These are phyloP conservation scores for Didymella segeticola DNA, from an alignment of 2,329 filamentous ascomycete species.

Conservation along the genomic window DNA sequence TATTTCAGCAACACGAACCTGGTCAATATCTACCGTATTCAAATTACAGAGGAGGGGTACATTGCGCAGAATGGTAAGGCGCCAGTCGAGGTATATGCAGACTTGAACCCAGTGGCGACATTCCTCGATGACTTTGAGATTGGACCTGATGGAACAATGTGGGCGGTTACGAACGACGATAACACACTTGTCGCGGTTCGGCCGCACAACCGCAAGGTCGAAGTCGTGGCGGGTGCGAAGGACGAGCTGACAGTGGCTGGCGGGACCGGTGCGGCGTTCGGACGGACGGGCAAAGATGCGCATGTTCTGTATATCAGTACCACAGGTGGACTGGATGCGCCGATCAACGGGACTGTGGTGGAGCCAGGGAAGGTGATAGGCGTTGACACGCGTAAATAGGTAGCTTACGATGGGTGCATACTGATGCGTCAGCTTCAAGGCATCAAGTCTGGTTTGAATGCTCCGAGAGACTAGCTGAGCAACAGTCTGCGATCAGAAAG, in stretches of 20 bases:
- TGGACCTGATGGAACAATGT: conserved; percentile 4
- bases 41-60: conserved; percentile 9
- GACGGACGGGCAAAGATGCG: conserved; percentile 1
- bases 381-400: conserved; percentile 9
- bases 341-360: conserved; percentile 15
- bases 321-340: conserved; percentile 9
- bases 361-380: conserved; percentile 15
- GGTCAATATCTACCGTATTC: conserved; percentile 8
- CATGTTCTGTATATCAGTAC: conserved; percentile 17
- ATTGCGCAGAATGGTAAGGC: conserved; percentile 8
- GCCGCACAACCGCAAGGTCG: not conserved
- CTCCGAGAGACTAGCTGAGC: no score
- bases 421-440: no score
- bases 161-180: conserved; percentile 12
- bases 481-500: no score
- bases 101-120: conserved; percentile 4
- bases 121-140: conserved; percentile 18
- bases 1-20: conserved; percentile 18
- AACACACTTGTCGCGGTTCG: conserved; percentile 12
- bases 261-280: conserved; percentile 12
- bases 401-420: no score
- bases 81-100: conserved; percentile 8
- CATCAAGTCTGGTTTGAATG: no score
- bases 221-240: conserved; percentile 1
- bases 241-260: conserved; percentile 13